These are phyloP conservation scores for Colletotrichum tropicicola DNA, from an alignment of 2,329 filamentous ascomycete genomes.

Conservation along the genomic window DNA sequence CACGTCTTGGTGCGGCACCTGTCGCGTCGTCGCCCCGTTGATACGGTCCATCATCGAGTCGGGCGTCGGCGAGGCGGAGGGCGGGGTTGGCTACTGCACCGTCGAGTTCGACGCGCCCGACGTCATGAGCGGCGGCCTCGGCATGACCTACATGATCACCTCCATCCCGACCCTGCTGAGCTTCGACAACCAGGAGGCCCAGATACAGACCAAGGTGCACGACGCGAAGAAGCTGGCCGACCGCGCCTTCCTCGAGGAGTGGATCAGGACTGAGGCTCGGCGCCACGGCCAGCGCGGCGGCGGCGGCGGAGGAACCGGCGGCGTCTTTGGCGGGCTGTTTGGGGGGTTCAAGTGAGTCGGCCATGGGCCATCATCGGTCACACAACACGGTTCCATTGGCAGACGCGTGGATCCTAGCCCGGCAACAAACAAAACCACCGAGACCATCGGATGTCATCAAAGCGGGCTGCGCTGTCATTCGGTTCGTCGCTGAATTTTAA, in stretches of 20 bases:
- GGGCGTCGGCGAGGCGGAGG: constrained; percentile 63
- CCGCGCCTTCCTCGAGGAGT: constrained; percentile 59
- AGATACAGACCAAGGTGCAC: constrained; percentile 56
- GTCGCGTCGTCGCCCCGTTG: constrained; percentile 58
- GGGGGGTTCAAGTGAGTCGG: constrained; percentile 37
- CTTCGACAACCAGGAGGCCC: constrained; percentile 64
- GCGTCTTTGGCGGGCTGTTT: constrained; percentile 51
- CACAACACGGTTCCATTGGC: background rate
- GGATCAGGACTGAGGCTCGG: constrained; percentile 61
- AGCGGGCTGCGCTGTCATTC: constrained; percentile 12
- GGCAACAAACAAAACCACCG: background rate
- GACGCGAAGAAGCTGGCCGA: constrained; percentile 60
- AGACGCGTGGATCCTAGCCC: background rate
- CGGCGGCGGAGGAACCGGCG: constrained; percentile 49
- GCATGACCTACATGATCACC: constrained; percentile 66
- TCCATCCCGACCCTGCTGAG: constrained; percentile 65
- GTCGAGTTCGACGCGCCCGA: constrained; percentile 68
- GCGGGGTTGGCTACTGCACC: constrained; percentile 62
- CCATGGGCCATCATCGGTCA: background rate
- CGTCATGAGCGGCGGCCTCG: constrained; percentile 58
- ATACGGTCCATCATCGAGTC: constrained; percentile 57
- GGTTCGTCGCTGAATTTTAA: constrained; percentile 19
- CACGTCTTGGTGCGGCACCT: constrained; percentile 65
- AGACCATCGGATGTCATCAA: background rate
- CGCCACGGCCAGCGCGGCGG: constrained; percentile 55